Base-by-base conservation (phyloP, 2,329 filamentous ascomycete genomes). In the Cladosporium cucumerinum region DNA sequence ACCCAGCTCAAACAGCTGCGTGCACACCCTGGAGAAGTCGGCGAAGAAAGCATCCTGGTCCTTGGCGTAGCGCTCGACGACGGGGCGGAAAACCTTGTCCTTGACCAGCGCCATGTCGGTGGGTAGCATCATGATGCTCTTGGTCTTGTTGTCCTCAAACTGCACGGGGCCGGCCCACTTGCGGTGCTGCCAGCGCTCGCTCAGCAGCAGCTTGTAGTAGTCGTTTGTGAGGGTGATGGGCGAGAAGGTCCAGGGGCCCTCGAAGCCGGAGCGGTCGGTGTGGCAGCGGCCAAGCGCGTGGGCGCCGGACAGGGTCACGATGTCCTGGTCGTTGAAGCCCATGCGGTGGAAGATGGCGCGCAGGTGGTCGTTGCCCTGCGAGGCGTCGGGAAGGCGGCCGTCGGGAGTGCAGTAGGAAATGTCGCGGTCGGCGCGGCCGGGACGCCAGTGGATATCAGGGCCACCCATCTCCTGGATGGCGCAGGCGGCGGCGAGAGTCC, bases 251-350 rank as follows among this genome's bases (percentile, higher is more conserved):
- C 93, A 97, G 63, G 93, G 92, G 1, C 95, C 95, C 1, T 90
- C 86, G 79, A 87, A 98, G 68, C 94, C 94, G 69, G 88, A 92
- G 76, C 94, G 92, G 80, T 95, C 90, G 10, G 88, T 84, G 84
- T 98, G 95, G 83, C 91, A 96, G 70, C 93, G 91, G 68, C 93
- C 93, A 43, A 97, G 86, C 61, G 92, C 90, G 82, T 97, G 93
- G 57, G 90, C 93, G 71, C 61, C 61, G 32, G 61, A 64, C 6
- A 64, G 61, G 32, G 94, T 95, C 54, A 97, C 94, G 76, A 98
- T 98, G 81, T 97, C 93, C 75, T 91, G 91, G 81, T 99, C 94
- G 79, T 95, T 90, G 85, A 97, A 98, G 71, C 94, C 94, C 94
- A 98, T 98, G 77, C 94, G 92, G 79, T 88, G 87, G 81, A 98